phyloP scores from a whole-genome alignment of 345 rosid species.

The Aegle marmelos region DNA sequence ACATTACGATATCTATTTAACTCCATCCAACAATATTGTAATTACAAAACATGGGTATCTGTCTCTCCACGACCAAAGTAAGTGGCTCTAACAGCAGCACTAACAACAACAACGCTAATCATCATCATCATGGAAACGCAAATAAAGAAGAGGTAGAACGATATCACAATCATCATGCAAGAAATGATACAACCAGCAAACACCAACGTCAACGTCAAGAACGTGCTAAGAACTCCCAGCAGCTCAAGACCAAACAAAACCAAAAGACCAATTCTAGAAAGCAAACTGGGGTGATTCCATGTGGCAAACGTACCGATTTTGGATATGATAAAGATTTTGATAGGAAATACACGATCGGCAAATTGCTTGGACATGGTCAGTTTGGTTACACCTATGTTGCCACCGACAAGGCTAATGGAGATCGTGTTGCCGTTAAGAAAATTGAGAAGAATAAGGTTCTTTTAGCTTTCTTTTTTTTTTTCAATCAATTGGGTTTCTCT shows the following conservation, averaged over 20 bases:
- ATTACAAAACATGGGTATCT: slow-evolving; percentile 53
- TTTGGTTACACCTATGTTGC: slow-evolving; percentile 72
- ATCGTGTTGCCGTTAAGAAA: slow-evolving; percentile 60
- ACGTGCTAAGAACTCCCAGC: neutral
- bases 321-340: slow-evolving; percentile 58
- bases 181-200: neutral
- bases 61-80: slow-evolving; percentile 68
- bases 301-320: slow-evolving; percentile 52
- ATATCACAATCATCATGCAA: neutral
- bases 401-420: slow-evolving; percentile 41
- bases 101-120: neutral
- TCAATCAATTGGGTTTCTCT: neutral
- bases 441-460: slow-evolving; percentile 55
- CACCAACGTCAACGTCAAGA: neutral
- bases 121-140: slow-evolving; percentile 16
- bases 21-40: neutral
- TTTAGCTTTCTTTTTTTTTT: neutral
- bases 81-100: slow-evolving; percentile 54
- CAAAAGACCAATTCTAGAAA: slow-evolving; percentile 16
- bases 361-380: slow-evolving; percentile 62
- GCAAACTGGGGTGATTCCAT: slow-evolving; percentile 30
- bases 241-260: neutral
- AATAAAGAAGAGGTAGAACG: neutral
- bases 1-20: no score
- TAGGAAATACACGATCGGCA: slow-evolving; percentile 39